Evolutionary conservation across 345 rosid species (phyloP).

Genomic region (Boechera stricta): DNA sequence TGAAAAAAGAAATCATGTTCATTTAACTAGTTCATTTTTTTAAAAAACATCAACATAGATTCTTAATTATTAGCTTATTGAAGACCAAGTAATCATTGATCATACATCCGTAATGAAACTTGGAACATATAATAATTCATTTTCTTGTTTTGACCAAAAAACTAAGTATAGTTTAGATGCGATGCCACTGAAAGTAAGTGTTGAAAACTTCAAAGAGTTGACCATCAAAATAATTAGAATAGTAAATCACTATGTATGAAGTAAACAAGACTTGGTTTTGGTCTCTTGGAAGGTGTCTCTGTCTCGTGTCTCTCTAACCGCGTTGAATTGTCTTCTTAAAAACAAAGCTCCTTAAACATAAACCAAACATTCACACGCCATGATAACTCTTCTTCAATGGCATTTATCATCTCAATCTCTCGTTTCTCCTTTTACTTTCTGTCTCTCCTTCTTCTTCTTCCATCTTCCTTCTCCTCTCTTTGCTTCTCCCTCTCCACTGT

Average conservation of each 20-base stretch:
- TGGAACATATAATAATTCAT: not conserved
- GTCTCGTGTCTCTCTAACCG: conserved; percentile 20
- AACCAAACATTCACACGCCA: conserved; percentile 32
- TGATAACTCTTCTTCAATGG: conserved; percentile 34
- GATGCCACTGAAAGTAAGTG: not conserved
- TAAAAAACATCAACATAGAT: too few species aligned
- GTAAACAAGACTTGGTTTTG: not conserved
- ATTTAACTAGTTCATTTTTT: too few species aligned
- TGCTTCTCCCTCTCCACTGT: conserved; percentile 58
- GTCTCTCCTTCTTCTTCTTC: conserved; percentile 20
- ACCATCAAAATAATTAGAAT: not conserved
- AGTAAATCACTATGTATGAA: not conserved
- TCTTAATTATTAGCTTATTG: too few species aligned
- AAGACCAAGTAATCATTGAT: too few species aligned
- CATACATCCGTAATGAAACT: too few species aligned
- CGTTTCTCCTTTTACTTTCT: conserved; percentile 2
- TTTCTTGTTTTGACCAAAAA: not conserved
- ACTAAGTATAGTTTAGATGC: not conserved
- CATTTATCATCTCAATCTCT: not conserved
- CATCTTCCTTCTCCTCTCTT: conserved; percentile 19
- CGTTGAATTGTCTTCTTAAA: conserved; percentile 25
- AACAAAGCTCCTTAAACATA: conserved; percentile 10
- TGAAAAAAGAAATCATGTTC: too few species aligned
- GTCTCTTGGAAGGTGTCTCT: not conserved
- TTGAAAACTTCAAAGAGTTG: conserved; percentile 16